A percentile compares a stretch with the other conserved stretches of the same genome.
These are phyloP conservation scores for Stemphylium beticola DNA, from an alignment of 2,329 filamentous ascomycete species.

Conservation along the genomic window DNA sequence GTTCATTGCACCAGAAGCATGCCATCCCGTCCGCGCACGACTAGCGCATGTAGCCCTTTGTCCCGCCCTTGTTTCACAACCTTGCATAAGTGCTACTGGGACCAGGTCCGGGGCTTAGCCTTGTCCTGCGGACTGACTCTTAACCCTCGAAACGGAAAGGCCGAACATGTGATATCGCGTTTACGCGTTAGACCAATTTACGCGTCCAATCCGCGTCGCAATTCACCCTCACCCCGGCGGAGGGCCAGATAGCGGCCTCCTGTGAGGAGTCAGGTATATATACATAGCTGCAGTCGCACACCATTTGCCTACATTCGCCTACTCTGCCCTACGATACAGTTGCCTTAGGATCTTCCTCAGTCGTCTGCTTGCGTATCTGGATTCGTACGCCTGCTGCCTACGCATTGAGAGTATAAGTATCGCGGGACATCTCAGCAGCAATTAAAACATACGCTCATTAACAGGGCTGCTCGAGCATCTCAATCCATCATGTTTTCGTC, in stretches of 20 bases:
- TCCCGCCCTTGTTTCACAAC: slow-evolving; percentile 38
- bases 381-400: slow-evolving; percentile 42
- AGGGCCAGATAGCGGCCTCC: slow-evolving; percentile 42
- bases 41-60: slow-evolving; percentile 32
- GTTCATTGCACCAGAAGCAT: slow-evolving; percentile 12
- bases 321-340: slow-evolving; percentile 28
- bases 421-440: slow-evolving; percentile 23
- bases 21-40: slow-evolving; percentile 2
- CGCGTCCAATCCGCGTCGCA: slow-evolving; percentile 46
- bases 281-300: slow-evolving; percentile 32
- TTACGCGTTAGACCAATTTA: slow-evolving; percentile 32
- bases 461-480: slow-evolving; percentile 6
- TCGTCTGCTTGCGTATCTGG: slow-evolving; percentile 32
- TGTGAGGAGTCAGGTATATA: slow-evolving; percentile 43
- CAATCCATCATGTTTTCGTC: slow-evolving; percentile 46
- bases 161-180: slow-evolving; percentile 48
- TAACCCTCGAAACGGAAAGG: slow-evolving; percentile 27
- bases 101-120: slow-evolving; percentile 29
- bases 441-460: slow-evolving; percentile 1
- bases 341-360: slow-evolving; percentile 40
- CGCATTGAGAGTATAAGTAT: slow-evolving; percentile 37
- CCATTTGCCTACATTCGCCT: slow-evolving; percentile 36
- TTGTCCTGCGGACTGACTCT: slow-evolving; percentile 32
- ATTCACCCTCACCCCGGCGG: slow-evolving; percentile 32
- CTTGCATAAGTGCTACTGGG: slow-evolving; percentile 36